A percentile compares a stretch with the other conserved stretches of the same genome.
Evolutionary conservation across 2,329 filamentous ascomycete species (phyloP).

Genomic region (Calonectria fujianensis): DNA sequence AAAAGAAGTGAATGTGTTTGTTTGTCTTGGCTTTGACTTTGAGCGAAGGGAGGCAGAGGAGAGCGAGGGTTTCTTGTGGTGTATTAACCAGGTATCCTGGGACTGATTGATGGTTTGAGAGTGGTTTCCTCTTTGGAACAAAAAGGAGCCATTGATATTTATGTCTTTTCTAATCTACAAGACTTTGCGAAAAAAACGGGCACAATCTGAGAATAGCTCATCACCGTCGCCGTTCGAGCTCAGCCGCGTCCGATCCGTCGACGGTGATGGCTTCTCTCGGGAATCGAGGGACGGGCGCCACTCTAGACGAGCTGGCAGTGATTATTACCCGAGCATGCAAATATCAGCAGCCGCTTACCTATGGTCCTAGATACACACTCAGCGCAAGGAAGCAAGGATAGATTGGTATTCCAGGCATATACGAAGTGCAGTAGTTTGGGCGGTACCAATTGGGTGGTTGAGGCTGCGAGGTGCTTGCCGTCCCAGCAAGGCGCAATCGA

Average conservation of each 20-base stretch:
- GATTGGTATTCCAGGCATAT: conserved; percentile 5
- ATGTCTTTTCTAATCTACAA: conserved; percentile 15
- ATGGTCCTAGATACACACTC: conserved; percentile 1
- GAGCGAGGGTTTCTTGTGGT: not conserved
- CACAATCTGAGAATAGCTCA: conserved; percentile 4
- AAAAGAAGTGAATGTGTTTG: not conserved
- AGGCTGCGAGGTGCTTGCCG: not conserved
- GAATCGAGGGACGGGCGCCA: not conserved
- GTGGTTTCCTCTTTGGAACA: not conserved
- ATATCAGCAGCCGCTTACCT: conserved; percentile 24
- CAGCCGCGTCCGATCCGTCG: conserved; percentile 8
- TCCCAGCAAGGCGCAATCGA: conserved; percentile 1
- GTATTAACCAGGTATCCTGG: conserved; percentile 16
- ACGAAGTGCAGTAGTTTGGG: conserved; percentile 16
- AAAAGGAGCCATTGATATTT: conserved; percentile 13
- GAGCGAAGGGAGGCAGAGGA: not conserved
- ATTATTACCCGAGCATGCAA: conserved; percentile 24
- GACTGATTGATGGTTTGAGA: not conserved
- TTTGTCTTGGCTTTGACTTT: not conserved
- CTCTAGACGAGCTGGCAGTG: conserved; percentile 1
- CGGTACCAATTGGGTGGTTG: not conserved
- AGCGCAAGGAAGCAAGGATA: not conserved
- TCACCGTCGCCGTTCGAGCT: not conserved
- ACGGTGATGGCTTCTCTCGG: conserved; percentile 13
- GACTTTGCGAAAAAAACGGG: conserved; percentile 2